Evolutionary conservation across 306 rosid genomes (phyloP), one percentile per base, ranked within the genome.

Genomic region (Sicyos baderoa): DNA sequence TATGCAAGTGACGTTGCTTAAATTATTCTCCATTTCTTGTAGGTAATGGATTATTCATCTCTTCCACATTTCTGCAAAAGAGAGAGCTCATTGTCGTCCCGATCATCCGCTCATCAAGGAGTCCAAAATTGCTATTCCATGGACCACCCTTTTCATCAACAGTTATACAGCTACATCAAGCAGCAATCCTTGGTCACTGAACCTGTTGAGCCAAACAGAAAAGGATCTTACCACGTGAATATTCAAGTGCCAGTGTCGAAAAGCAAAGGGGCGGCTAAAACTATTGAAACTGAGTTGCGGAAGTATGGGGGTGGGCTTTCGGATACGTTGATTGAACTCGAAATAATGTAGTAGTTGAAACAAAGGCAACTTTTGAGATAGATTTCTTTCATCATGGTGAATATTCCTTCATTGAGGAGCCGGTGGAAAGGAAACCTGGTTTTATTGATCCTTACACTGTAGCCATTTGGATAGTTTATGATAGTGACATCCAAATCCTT

Each of bases 41-140:
- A 93, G 98, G 84, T 93, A 79, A 93, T 93, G 93, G 98, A 93
- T 73, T 82, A 86, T 74, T 59, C 76, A 25, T 84, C 93, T 66
- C 93, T 93, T 49, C 98, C 98, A 32, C 95, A 88, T 79, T 92
- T 89, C 87, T 89, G 96, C 80, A 79, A 71, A 82, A 77, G 27
- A 61, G 98, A 85, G 76, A 90, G 94, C 64, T 86, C 97, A 29
- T 86, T 92, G 72, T 84, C 97, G 55, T 93, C 98, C 48, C 81
- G 63, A 40, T 78, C 73, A 76, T 77, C 85, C 21, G 79, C 81
- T 40, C 82, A 71, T 17, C 69, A 76, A 60, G 89, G 89, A 68
- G 57, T 56, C 49, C 83, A 81, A 54, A 85, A 74, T 84, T 90
- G 89, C 82, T 93, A 73, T 82, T 86, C 98, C 73, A 58, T 82